These are phyloP conservation scores for Colletotrichum viniferum DNA, from an alignment of 2,329 filamentous ascomycete genomes.

Conservation along the genomic window DNA sequence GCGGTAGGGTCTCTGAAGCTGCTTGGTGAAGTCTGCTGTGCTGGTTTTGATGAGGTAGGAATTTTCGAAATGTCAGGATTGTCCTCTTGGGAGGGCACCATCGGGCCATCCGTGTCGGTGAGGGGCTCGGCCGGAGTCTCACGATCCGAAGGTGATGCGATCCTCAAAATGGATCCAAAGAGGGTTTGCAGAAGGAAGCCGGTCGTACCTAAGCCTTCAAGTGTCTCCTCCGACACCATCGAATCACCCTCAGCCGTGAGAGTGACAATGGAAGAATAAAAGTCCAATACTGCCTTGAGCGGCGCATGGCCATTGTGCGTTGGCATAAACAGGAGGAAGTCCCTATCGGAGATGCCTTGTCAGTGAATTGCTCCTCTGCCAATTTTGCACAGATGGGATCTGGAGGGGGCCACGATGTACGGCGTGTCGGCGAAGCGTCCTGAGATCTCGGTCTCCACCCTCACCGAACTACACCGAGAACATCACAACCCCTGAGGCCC, in stretches of 20 bases:
- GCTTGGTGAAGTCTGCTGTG: neutral
- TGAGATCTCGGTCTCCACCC: neutral
- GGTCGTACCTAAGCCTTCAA: constrained; percentile 92
- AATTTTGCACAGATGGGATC: neutral
- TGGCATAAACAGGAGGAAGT: constrained; percentile 92
- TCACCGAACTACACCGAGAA: neutral
- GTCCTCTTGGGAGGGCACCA: constrained; percentile 8
- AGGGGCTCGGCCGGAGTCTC: constrained; percentile 17
- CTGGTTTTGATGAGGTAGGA: constrained; percentile 13
- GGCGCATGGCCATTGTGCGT: constrained; percentile 66
- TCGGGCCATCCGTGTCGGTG: neutral
- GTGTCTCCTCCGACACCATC: constrained; percentile 84
- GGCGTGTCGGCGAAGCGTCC: neutral
- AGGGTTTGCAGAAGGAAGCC: constrained; percentile 73
- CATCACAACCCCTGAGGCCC: neutral
- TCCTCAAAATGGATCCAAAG: constrained; percentile 76
- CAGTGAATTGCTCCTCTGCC: neutral
- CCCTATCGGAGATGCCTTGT: constrained; percentile 51
- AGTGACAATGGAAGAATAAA: constrained; percentile 88
- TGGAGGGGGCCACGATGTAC: neutral
- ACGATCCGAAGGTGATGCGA: constrained; percentile 56
- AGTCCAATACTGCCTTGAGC: constrained; percentile 83
- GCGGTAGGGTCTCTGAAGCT: neutral
- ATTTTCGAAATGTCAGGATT: constrained; percentile 7
- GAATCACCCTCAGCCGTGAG: constrained; percentile 95